Percentiles rank a stretch among this genome's conserved stretches.
These are phyloP conservation scores for Brassica carinata DNA, from an alignment of 345 rosid species.

Conservation along the genomic window DNA sequence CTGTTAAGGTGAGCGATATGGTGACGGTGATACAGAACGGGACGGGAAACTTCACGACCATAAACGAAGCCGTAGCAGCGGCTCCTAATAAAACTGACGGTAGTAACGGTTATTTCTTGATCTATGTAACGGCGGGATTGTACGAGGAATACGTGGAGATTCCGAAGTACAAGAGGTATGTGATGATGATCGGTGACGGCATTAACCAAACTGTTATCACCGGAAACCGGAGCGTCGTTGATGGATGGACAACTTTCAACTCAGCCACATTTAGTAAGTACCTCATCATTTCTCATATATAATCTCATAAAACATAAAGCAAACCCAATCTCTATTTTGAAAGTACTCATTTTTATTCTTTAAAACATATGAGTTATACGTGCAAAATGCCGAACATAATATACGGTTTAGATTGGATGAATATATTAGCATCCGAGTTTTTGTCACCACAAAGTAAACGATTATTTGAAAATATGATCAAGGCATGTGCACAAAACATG, in stretches of 20 bases:
- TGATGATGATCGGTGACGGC: conserved; percentile 93
- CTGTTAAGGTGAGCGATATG: conserved; percentile 53
- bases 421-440: conserved; percentile 10
- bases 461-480: background rate
- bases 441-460: background rate
- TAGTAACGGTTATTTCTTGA: conserved; percentile 69
- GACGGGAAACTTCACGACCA: conserved; percentile 71
- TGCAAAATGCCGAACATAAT: background rate
- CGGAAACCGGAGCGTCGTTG: conserved; percentile 80
- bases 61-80: conserved; percentile 64
- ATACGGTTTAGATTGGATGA: background rate
- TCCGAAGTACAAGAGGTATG: conserved; percentile 65
- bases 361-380: background rate
- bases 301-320: background rate
- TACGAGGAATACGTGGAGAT: conserved; percentile 79
- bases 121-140: conserved; percentile 67
- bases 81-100: conserved; percentile 75
- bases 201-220: conserved; percentile 81
- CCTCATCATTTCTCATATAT: background rate
- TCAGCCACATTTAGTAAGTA: conserved; percentile 75
- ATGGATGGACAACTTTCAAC: conserved; percentile 89
- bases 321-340: background rate
- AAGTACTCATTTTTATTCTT: background rate
- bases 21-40: conserved; percentile 75
- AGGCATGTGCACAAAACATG: conserved; percentile 8